phyloP scores from a whole-genome alignment of 805 yeast genomes.

The Maudiozyma serrabonitensis region DNA sequence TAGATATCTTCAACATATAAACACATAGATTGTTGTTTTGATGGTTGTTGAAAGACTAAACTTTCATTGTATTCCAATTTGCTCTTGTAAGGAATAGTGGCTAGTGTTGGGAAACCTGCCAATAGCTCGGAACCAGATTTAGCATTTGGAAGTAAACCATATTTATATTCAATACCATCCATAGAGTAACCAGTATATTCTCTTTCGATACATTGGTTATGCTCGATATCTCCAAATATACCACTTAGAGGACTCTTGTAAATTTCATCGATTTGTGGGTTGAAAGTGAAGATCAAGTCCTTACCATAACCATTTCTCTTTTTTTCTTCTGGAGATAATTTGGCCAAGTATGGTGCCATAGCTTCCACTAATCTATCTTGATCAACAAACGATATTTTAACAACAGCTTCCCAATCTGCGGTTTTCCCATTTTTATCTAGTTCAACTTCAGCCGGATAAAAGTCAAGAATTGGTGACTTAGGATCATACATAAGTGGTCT shows the following conservation, averaged over 20 bases:
- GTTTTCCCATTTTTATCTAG: slow-evolving; percentile 90
- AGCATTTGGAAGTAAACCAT: slow-evolving; percentile 60
- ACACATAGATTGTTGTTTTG: slow-evolving; percentile 73
- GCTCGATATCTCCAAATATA: slow-evolving; percentile 66
- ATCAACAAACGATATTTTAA: slow-evolving; percentile 84
- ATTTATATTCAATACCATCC: slow-evolving; percentile 30
- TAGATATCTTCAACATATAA: slow-evolving; percentile 49
- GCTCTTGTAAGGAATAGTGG: slow-evolving; percentile 52
- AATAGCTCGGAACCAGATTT: slow-evolving; percentile 56
- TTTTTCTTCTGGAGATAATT: slow-evolving; percentile 60
- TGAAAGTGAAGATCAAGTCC: slow-evolving; percentile 58
- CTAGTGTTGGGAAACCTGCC: slow-evolving; percentile 86
- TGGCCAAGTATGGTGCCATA: slow-evolving; percentile 53
- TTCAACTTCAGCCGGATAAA: slow-evolving; percentile 81
- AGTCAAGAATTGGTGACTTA: slow-evolving; percentile 77
- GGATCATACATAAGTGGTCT: slow-evolving; percentile 80
- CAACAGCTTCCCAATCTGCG: slow-evolving; percentile 97
- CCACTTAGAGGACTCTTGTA: slow-evolving; percentile 72
- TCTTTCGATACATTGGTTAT: slow-evolving; percentile 66
- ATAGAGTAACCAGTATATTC: slow-evolving; percentile 43
- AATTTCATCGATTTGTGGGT: slow-evolving; percentile 61
- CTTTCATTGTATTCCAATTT: slow-evolving; percentile 54
- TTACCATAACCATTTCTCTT: slow-evolving; percentile 66
- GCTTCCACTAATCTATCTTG: slow-evolving; percentile 64
- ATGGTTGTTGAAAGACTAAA: slow-evolving; percentile 73